These are phyloP conservation scores for Vachellia collinsii DNA, from an alignment of 306 rosid genomes.

Conservation along the genomic window DNA sequence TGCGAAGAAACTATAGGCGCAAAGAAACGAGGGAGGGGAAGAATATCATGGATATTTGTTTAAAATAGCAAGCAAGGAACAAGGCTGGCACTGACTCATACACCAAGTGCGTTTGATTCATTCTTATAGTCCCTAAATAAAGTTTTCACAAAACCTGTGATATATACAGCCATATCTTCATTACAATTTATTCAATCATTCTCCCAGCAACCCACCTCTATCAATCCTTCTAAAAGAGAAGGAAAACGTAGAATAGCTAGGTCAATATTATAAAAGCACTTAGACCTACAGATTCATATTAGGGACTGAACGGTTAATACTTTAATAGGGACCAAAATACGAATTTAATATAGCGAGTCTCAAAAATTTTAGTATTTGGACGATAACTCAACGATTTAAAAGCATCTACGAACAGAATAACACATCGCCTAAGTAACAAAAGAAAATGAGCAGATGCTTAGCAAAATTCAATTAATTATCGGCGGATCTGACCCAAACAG, in stretches of 20 bases:
- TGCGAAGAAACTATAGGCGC: background rate
- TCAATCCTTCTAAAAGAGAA: background rate
- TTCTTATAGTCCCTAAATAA: background rate
- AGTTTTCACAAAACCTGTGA: conserved; percentile 10
- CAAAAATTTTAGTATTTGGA: background rate
- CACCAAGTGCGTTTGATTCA: conserved; percentile 5
- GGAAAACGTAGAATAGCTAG: conserved; percentile 16
- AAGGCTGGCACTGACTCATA: conserved; percentile 11
- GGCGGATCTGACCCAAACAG: conserved; percentile 55
- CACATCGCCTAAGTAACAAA: background rate
- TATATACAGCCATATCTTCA: conserved; percentile 9
- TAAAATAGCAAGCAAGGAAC: conserved; percentile 19
- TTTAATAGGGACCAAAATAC: background rate
- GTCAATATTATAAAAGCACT: background rate
- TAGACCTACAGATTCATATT: conserved; percentile 5
- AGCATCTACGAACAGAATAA: background rate
- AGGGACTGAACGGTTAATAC: background rate
- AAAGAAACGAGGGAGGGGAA: background rate
- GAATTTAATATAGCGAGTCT: background rate
- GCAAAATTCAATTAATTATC: conserved; percentile 25
- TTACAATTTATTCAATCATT: background rate
- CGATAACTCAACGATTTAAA: background rate
- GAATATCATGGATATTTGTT: background rate
- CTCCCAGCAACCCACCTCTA: background rate
- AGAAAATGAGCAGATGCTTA: background rate